A percentile compares a stretch with the other conserved stretches of the same genome.
These are phyloP conservation scores for Theileria orientalis DNA, from an alignment of 169 alveolate genomes.

Conservation along the genomic window DNA sequence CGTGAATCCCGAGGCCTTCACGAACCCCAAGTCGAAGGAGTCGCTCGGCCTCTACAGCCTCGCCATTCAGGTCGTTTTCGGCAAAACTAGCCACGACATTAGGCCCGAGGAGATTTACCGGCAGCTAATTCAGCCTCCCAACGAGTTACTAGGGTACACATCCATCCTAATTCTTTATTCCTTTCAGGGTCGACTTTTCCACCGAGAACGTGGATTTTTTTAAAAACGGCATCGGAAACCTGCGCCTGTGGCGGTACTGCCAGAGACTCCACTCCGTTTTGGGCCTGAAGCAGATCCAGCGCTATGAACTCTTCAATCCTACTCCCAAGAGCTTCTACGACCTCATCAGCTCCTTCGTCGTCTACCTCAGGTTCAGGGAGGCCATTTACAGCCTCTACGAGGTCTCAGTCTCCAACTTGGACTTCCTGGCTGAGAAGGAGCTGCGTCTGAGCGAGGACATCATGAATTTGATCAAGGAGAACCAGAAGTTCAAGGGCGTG, in stretches of 20 bases:
- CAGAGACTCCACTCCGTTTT: slow-evolving; percentile 49
- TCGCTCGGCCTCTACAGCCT: slow-evolving; percentile 60
- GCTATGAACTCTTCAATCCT: slow-evolving; percentile 54
- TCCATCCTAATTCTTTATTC: neutral
- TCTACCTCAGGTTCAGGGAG: slow-evolving; percentile 52
- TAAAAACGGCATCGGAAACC: slow-evolving; percentile 52
- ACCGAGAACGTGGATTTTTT: slow-evolving; percentile 36
- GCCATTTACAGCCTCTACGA: slow-evolving; percentile 48
- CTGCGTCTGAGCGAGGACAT: slow-evolving; percentile 25
- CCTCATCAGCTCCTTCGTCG: slow-evolving; percentile 51
- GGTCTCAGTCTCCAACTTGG: slow-evolving; percentile 26
- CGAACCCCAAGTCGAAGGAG: slow-evolving; percentile 57
- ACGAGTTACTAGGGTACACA: slow-evolving; percentile 47
- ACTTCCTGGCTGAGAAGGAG: slow-evolving; percentile 49
- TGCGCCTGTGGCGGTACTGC: slow-evolving; percentile 64
- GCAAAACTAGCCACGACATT: slow-evolving; percentile 55
- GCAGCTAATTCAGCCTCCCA: slow-evolving; percentile 24
- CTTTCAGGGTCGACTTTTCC: slow-evolving; percentile 29
- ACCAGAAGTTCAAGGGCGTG: slow-evolving; percentile 25
- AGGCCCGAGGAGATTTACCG: slow-evolving; percentile 61
- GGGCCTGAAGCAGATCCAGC: slow-evolving; percentile 58
- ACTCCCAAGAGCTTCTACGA: slow-evolving; percentile 48
- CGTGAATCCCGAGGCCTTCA: slow-evolving; percentile 46
- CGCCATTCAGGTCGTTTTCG: slow-evolving; percentile 63
- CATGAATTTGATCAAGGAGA: slow-evolving; percentile 16